Evolutionary conservation across 257 asterid species (phyloP).

Genomic region (Plantago major): DNA sequence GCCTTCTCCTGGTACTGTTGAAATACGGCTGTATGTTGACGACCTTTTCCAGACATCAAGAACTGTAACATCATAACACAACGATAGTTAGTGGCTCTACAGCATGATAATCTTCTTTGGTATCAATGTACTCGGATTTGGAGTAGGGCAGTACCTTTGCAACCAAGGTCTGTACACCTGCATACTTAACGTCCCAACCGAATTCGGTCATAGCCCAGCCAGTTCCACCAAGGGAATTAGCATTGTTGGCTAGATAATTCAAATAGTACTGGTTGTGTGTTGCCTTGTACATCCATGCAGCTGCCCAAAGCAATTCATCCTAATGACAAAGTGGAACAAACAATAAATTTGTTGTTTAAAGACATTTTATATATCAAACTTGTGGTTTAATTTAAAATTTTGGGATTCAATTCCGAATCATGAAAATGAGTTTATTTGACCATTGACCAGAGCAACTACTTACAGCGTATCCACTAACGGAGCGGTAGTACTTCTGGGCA

Average conservation of each 20-base stretch:
- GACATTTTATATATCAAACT: conserved; percentile 30
- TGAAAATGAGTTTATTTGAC: too few species aligned
- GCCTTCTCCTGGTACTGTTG: conserved; percentile 71
- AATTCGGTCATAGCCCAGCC: conserved; percentile 97
- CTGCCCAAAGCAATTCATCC: conserved; percentile 98
- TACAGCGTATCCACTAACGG: conserved; percentile 96
- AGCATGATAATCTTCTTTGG: not conserved
- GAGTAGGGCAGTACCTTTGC: conserved; percentile 49
- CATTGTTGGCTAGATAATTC: conserved; percentile 73
- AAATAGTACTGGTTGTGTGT: conserved; percentile 59
- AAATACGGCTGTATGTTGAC: conserved; percentile 46
- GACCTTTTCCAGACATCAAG: conserved; percentile 79
- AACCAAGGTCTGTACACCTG: conserved; percentile 90
- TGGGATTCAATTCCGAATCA: too few species aligned
- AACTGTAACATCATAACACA: conserved; percentile 38
- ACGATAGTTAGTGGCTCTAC: not conserved
- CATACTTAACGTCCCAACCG: conserved; percentile 96
- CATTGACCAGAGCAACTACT: too few species aligned
- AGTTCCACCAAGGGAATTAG: conserved; percentile 86
- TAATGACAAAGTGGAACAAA: conserved; percentile 11
- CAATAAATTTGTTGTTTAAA: not conserved
- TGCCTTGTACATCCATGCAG: conserved; percentile 97
- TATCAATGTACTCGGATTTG: too few species aligned
- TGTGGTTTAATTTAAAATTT: too few species aligned
- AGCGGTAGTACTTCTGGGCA: conserved; percentile 89